Evolutionary conservation across 2,329 filamentous ascomycete genomes (phyloP), one percentile per base, ranked within the genome.

Genomic region (Alternaria sp.): DNA sequence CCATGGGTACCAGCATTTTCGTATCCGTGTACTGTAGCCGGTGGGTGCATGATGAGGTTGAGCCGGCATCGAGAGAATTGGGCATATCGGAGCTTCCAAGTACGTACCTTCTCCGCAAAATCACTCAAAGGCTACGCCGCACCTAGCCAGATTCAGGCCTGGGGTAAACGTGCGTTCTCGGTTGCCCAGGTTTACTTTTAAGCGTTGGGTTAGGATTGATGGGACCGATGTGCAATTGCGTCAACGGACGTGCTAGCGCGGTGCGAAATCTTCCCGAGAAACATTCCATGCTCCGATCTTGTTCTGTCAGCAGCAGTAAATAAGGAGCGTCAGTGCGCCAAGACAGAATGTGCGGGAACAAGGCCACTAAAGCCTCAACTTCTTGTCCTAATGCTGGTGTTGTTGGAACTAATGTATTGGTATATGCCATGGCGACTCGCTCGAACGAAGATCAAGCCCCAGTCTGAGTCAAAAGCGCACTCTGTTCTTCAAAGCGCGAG

Each of bases 401-500:
- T 52, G n/a, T 40, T 17, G 19, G 36, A 40, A 36, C n/a, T 36
- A 36, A 9, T 40, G 36, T 40, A 40, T 3, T 40, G 6, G 13
- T 40, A 15, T 1, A 17, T 52, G 19, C 19, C 6, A 2, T 36
- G 7, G n/a, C 36, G 36, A 40, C 36, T 3, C 2, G 15, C 36
- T 40, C 3, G 36, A 40, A 40, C 36, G 36, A 17, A 40, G 36
- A 40, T n/a, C 36, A 40, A 40, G n/a, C 36, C 36, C 36, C 36
- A 17, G 36, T 40, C n/a, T 40, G 36, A 40, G n/a, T 40, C 36
- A 40, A 40, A 6, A 11, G 36, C 15, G n/a, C 36, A 40, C 36
- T 40, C 36, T 5, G 36, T 17, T 40, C 10, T 13, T 45, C 15
- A 61, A 15, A 21, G 17, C 4, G 45, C 26, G 28, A 78, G 63